Evolutionary conservation across 2,329 filamentous ascomycete species (phyloP).

Genomic region (Aspergillus sp.): DNA sequence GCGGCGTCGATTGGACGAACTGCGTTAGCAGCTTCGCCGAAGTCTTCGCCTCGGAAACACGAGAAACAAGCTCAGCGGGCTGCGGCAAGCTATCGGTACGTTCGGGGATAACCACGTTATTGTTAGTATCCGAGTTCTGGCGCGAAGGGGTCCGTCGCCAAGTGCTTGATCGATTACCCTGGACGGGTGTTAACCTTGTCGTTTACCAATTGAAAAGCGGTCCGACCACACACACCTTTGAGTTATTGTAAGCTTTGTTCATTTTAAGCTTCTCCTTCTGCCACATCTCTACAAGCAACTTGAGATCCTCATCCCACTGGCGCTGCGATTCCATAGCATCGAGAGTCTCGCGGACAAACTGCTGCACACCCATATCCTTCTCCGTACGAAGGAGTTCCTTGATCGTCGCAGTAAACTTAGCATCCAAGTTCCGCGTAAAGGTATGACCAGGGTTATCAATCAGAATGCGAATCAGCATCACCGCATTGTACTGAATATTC

Average conservation of each 20-base stretch:
- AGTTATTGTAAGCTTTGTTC: conserved; percentile 35
- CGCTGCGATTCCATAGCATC: conserved; percentile 74
- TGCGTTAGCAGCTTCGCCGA: conserved; percentile 91
- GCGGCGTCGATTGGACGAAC: conserved; percentile 80
- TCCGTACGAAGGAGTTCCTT: conserved; percentile 73
- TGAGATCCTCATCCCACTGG: conserved; percentile 70
- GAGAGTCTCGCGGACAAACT: conserved; percentile 84
- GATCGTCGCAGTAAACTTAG: conserved; percentile 73
- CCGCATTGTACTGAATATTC: conserved; percentile 87
- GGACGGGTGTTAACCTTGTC: not conserved
- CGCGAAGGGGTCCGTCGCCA: conserved; percentile 27
- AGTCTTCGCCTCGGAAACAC: conserved; percentile 86
- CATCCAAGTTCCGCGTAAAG: conserved; percentile 88
- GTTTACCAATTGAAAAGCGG: not conserved
- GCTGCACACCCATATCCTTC: conserved; percentile 73
- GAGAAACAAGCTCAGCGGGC: conserved; percentile 73
- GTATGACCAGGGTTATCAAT: conserved; percentile 85
- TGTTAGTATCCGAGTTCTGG: conserved; percentile 18
- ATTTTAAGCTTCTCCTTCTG: conserved; percentile 75
- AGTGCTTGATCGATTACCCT: conserved; percentile 7
- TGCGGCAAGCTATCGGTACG: conserved; percentile 56
- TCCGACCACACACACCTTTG: not conserved
- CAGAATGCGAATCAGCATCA: conserved; percentile 93
- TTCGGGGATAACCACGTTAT: conserved; percentile 29
- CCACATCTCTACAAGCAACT: conserved; percentile 80